Evolutionary conservation across 345 rosid species (phyloP), one percentile per base, ranked within the genome.

Genomic region (Arabidopsis thaliana): DNA sequence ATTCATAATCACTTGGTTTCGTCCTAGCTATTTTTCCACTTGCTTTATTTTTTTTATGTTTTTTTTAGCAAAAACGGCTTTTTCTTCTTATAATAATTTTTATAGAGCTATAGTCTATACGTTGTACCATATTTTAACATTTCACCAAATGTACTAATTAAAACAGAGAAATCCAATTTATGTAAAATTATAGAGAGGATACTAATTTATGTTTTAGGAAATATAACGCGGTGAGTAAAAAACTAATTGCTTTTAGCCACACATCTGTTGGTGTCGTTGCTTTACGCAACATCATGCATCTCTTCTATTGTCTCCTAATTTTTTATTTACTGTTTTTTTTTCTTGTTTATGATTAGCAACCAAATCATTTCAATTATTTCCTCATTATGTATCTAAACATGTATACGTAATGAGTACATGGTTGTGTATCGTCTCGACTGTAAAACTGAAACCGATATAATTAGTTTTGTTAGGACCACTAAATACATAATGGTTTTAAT

Each of bases 231-330:
- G 77, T 77, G 67, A 71, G 77, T 78, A 65, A 33, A 50, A 71
- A 65, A 77, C 3, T 57, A 58, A 28, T 66, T 59, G 69, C 59
- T 72, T 78, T 71, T 65, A 65, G 73, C 64, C 51, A 63, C 64
- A 49, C 77, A 78, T 56, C 58, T 72, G 69, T 41, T 78, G 77
- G 73, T 78, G 81, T 78, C 73, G 46, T 78, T 78, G 81, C 81
- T 78, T 78, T 78, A 78, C 73, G 81, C 81, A 78, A 78, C 81
- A 78, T 65, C 77, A 65, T 78, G 69, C 81, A 78, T 71, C 73
- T 71, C 68, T 63, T 40, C 51, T 56, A 53, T 4, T 41, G 41
- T 76, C 52, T 42, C 30, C 50, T 61, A 44, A 40, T 41, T 50
- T 38, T n/a, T 52, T 32, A 67, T 8, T 46, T 59, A 41, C 7